Evolutionary conservation across 202 grass and related monocot genomes (phyloP).

Genomic region (Saccharum hybrid): DNA sequence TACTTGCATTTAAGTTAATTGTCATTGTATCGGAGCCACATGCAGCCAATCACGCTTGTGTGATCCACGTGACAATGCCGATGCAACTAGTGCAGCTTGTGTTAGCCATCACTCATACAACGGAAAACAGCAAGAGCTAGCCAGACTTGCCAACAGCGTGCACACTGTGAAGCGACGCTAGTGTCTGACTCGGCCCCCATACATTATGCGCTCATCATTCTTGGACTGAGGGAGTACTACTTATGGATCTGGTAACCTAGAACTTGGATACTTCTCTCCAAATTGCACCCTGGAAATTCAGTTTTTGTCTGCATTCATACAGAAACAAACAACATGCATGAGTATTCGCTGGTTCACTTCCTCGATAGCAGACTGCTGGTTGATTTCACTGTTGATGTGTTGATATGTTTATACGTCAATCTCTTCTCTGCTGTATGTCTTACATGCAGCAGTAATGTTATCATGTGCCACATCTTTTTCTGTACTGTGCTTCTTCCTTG

Average conservation of each 20-base stretch:
- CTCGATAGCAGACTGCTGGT: constrained; percentile 1
- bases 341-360: background rate
- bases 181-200: background rate
- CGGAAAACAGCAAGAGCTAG: background rate
- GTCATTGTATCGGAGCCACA: background rate
- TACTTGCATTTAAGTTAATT: background rate
- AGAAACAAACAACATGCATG: constrained; percentile 19
- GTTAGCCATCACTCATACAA: background rate
- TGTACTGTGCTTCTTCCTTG: constrained; percentile 15
- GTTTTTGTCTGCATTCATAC: constrained; percentile 18
- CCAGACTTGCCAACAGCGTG: background rate
- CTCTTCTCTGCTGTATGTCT: background rate
- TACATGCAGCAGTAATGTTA: background rate
- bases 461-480: background rate
- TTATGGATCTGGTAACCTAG: background rate
- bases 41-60: background rate
- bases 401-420: background rate
- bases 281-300: constrained; percentile 29
- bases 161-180: background rate
- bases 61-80: background rate
- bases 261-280: background rate
- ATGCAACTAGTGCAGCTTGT: background rate
- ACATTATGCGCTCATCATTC: background rate
- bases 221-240: background rate
- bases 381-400: background rate